A percentile compares a stretch with the other conserved stretches of the same genome.
phyloP scores from a whole-genome alignment of 257 asterid genomes.

The Echium plantagineum region DNA sequence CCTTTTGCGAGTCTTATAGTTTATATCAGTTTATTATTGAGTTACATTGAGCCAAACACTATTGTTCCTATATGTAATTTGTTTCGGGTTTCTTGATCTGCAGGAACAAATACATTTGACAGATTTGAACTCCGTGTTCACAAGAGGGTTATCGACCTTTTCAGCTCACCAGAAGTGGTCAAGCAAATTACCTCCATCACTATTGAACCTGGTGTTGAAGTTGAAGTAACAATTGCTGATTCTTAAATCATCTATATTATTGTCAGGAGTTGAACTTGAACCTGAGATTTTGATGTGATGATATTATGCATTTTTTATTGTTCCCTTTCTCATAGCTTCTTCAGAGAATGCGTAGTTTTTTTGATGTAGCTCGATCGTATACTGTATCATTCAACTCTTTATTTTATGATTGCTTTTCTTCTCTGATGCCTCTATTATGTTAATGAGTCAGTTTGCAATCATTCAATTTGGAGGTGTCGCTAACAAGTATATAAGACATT shows the following conservation, averaged over 20 bases:
- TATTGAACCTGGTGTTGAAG: conserved; percentile 46
- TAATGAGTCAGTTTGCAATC: neutral
- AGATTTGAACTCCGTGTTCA: conserved; percentile 44
- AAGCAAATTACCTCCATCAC: conserved; percentile 41
- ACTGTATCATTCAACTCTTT: no score
- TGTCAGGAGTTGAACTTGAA: neutral
- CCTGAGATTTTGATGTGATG: neutral
- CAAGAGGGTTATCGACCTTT: conserved; percentile 42
- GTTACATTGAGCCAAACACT: no score
- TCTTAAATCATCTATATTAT: conserved; percentile 11
- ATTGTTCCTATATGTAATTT: neutral
- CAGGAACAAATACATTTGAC: conserved; percentile 44
- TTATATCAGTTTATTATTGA: no score
- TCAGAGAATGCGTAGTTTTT: neutral
- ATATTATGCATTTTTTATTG: no score
- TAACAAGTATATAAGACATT: no score
- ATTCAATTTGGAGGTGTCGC: no score
- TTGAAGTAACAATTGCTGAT: conserved; percentile 42
- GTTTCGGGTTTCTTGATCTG: neutral
- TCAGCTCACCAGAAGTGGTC: conserved; percentile 42
- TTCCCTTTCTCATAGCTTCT: no score
- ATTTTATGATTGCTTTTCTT: neutral
- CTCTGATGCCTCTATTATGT: neutral
- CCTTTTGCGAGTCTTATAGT: no score
- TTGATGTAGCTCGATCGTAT: neutral